These are phyloP conservation scores for Calonectria multiphialidica DNA, from an alignment of 2,329 filamentous ascomycete genomes.

Conservation along the genomic window DNA sequence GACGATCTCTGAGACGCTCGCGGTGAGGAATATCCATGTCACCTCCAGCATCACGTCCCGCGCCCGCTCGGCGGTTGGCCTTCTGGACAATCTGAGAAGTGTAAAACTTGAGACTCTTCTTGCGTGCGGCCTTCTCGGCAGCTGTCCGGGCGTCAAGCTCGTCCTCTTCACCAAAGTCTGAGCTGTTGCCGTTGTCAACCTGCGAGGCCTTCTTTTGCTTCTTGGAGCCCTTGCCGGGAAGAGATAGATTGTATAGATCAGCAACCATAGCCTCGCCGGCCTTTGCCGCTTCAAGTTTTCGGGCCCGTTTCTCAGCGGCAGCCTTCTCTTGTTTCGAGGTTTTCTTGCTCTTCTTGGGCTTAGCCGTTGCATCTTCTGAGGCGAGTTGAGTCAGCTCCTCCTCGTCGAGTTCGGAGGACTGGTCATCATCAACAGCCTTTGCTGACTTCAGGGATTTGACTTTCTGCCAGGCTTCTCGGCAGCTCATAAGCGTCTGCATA, in stretches of 20 bases:
- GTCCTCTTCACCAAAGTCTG: constrained; percentile 94
- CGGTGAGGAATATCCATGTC: constrained; percentile 89
- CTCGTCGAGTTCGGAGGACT: constrained; percentile 33
- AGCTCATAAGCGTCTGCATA: constrained; percentile 86
- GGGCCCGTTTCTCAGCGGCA: constrained; percentile 53
- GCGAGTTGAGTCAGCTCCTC: constrained; percentile 42
- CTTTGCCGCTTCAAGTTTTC: constrained; percentile 62
- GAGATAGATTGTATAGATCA: constrained; percentile 73
- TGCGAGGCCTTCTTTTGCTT: constrained; percentile 45
- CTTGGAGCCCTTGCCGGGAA: constrained; percentile 62
- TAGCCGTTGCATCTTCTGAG: constrained; percentile 39
- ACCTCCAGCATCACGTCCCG: constrained; percentile 80
- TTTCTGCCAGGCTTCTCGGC: constrained; percentile 83
- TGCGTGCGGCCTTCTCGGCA: constrained; percentile 88
- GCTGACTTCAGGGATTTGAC: constrained; percentile 74
- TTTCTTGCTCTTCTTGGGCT: constrained; percentile 46
- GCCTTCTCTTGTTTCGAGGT: constrained; percentile 51
- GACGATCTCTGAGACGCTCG: constrained; percentile 87
- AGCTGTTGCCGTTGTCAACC: constrained; percentile 72
- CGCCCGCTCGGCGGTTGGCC: constrained; percentile 83
- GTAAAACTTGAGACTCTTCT: constrained; percentile 96
- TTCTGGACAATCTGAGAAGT: constrained; percentile 98
- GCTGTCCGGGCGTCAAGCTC: constrained; percentile 81
- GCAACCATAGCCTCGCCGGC: constrained; percentile 78
- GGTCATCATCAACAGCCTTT: constrained; percentile 52